Evolutionary conservation across 179 eudicot genomes (phyloP), one percentile per base, ranked within the genome.

Genomic region (Gypsophila paniculata): DNA sequence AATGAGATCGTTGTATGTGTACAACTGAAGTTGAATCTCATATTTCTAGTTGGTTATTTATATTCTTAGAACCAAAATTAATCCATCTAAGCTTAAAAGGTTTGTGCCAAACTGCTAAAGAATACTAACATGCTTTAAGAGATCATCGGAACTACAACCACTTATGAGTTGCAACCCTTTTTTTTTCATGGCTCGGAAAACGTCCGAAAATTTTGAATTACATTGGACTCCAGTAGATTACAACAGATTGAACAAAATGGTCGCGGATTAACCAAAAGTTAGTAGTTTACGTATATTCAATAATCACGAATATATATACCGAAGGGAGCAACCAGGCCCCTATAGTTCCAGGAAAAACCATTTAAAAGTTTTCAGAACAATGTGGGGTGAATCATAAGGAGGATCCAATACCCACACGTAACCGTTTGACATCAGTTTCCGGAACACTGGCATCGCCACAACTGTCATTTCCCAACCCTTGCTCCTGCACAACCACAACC

Each of bases 391-490:
- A 64, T 15, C 22, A 19, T 65, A 46, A 71, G 48, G 78, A 60
- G 6, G 66, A 66, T 32, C 78, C 76, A 18, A 51, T 38, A 55
- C 46, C 61, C 5, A 80, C 60, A 14, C 86, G 86, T 58, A 84
- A 49, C 75, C 91, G 79, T 73, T 86, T 86, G 54, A 78, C 85
- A 55, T 88, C 91, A 51, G 62, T 82, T 79, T 86, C 88, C n/a
- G 90, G 90, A 25, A 88, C 90, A 69, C 85, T 88, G 21, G 83
- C 85, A 68, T 88, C 91, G 10, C 78, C 85, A 51, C 85, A 83
- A 34, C 77, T 81, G 22, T 79, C 78, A 38, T 54, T 36, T 23
- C 52, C 68, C 62, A 80, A 46, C 22, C 75, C 78, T 73, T 74
- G 75, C 76, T 71, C 80, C 87, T 78, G 82, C 77, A 70, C n/a